Evolutionary conservation across 495 filamentous ascomycete genomes (phyloP), one percentile per base, ranked within the genome.

Genomic region (Aspergillus carlsbadensis): DNA sequence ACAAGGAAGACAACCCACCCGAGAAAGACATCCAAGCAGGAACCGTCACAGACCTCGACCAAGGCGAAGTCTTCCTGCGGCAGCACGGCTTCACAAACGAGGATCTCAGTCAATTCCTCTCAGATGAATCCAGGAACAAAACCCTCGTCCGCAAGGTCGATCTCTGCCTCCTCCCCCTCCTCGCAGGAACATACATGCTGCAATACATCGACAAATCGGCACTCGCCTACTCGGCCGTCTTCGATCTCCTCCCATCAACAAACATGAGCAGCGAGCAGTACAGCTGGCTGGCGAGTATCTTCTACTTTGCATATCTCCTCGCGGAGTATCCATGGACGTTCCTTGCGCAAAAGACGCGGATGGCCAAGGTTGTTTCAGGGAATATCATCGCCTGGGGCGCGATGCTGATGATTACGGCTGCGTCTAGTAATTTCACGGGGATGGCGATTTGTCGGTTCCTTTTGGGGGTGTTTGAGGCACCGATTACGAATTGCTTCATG

Each of bases 261-360:
- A 42, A 70, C 62, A 68, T 66, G 59, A 46, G 62, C 20, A 63
- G 67, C 21, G 61, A 73, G 42, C 62, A 77, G 54, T 76, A 81
- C 49, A 77, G 78, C 65, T 83, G 80, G 80, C 63, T 81, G 6
- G 71, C 75, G 6, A 76, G 72, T 52, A 74, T 80, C 48, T 85
- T 85, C 63, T 86, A 86, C 63, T 83, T 86, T 35, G 83, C 47
- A 3, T 63, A 63, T 18, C 57, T 63, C 1, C 42, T 49, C 36
- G 56, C 53, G 22, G 61, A 80, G 59, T 78, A 72, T 52, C 75
- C 74, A 2, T 72, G 74, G 2, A 74, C 72, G 6, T 78, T 76
- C 54, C 51, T 76, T 7, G 67, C 80, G 7, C 78, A 80, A 56
- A 71, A 76, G 6, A 65, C 78, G 1, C 77, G 74, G 0, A 65